Base-by-base conservation (phyloP, 2,329 filamentous ascomycete genomes). In the Aspergillus tubingensis region DNA sequence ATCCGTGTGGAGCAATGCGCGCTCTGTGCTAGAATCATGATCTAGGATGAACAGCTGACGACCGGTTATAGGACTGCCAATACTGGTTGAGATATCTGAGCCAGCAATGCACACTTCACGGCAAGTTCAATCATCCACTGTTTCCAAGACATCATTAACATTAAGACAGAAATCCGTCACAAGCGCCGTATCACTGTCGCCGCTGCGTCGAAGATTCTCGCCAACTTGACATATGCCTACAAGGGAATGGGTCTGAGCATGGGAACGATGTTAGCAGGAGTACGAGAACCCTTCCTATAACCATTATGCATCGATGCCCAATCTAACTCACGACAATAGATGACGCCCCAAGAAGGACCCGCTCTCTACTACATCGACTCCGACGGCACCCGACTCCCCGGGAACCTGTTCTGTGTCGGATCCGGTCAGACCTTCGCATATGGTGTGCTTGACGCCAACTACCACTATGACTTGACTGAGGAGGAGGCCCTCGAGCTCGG, bases 51-150 rank as follows among this genome's bases (percentile, higher is more conserved):
- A 27, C 13, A 19, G 44, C 21, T 62, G 49, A 62, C 66, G 54
- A 70, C 52, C 15, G 3, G 17, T 54, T 57, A 17, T 51, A 90
- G 87, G 95, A 99, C 81, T 99, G 95, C 81, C 95, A 98, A 87
- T 98, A 97, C 86, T 99, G 95, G 95, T 90, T 99, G 67, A 93
- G 92, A 74, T 99, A 96, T 84, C 86, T 99, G 67, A 95, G 94
- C 73, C 96, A 98, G 90, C 93, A 99, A 85, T 99, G 95, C 83
- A 92, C 95, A 62, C 91, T 99, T 67, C 94, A 99, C 83, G 95
- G 75, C 74, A 67, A 62, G 72, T 64, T 47, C 32, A 17, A 44
- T n/a, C 13, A 13, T 19, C 36, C 10, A 2, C 5, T 8, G 13
- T 3, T 43, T 13, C 8, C 3, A 11, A 2, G 38, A 8, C 6